These are phyloP conservation scores for Lenzites betulinus DNA, from an alignment of 768 basidiomycete genomes.

Conservation along the genomic window DNA sequence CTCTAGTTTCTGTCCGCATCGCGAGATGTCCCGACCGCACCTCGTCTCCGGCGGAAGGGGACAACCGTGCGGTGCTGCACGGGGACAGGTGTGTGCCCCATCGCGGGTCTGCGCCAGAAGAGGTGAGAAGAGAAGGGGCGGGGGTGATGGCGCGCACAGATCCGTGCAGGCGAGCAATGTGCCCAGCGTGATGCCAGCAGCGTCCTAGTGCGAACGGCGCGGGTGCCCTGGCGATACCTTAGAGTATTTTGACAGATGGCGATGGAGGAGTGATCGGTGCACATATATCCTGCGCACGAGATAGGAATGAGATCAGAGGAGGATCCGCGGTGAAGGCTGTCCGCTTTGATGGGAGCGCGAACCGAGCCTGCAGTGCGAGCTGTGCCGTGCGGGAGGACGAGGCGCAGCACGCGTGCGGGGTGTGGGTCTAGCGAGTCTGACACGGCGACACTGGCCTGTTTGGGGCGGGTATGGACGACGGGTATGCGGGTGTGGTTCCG, in stretches of 20 bases:
- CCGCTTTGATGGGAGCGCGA: slow-evolving; percentile 14
- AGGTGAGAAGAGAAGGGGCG: not conserved
- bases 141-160: not conserved
- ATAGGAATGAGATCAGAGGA: slow-evolving; percentile 19
- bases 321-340: slow-evolving; percentile 23
- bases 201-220: not conserved
- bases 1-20: not conserved
- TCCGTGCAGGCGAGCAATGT: not conserved
- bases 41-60: not conserved
- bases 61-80: not conserved
- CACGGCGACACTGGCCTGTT: not conserved
- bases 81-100: not conserved
- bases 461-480: not conserved
- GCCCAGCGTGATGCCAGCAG: slow-evolving; percentile 9
- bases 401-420: slow-evolving; percentile 3
- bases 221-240: slow-evolving; percentile 7
- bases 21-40: not conserved
- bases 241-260: slow-evolving; percentile 23
- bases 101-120: slow-evolving; percentile 1
- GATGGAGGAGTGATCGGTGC: slow-evolving; percentile 11
- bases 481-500: not conserved
- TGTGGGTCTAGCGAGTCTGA: not conserved
- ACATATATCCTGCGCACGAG: slow-evolving; percentile 2
- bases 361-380: slow-evolving; percentile 11
- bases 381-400: not conserved